Evolutionary conservation across 148 eudicot species (phyloP), one percentile per base, ranked within the genome.

Genomic region (Hydrangea macrophylla): DNA sequence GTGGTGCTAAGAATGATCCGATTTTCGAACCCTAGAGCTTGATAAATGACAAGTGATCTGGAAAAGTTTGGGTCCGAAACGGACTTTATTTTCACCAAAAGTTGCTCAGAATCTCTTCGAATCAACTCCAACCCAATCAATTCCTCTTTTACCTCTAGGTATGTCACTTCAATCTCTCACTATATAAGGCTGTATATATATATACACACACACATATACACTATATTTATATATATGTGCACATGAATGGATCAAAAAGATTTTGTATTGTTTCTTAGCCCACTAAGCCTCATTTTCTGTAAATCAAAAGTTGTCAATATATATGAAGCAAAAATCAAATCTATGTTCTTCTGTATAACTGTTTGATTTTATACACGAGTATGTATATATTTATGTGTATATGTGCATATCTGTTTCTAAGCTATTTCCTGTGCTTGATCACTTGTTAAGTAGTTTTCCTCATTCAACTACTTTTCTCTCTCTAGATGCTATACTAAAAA

Each of bases 11-110:
- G 2, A 12, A 31, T 58, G 33, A 62, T 42, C n/a, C 31, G 13
- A 32, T 64, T 55, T 45, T 35, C 27, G 55, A 64, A 64, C 48
- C 40, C 57, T 50, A 65, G 40, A 4, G 18, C 8, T 61, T 10
- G 68, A 51, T 45, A 31, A 65, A 65, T 51, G 69, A 31, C 69
- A 65, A 51, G 22, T 65, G 69, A 65, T 65, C 39, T 22, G 30
- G 24, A 10, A 65, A 51, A 65, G 13, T 25, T 33, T 50, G 48
- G 58, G 58, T 39, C 33, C 66, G 31, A 62, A 26, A 32, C 24
- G 33, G 32, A 20, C 68, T 65, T 65, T 20, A 48, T 48, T 6
- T 25, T 57, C 57, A 28, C 58, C 20, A 51, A 65, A 65, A 65
- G 69, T 65, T 32, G 57, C 42, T 9, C 12, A 65, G 69, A 65